These are phyloP conservation scores for Globisporangium yorkense DNA, from an alignment of 352 stramenopile genomes.

Conservation along the genomic window DNA sequence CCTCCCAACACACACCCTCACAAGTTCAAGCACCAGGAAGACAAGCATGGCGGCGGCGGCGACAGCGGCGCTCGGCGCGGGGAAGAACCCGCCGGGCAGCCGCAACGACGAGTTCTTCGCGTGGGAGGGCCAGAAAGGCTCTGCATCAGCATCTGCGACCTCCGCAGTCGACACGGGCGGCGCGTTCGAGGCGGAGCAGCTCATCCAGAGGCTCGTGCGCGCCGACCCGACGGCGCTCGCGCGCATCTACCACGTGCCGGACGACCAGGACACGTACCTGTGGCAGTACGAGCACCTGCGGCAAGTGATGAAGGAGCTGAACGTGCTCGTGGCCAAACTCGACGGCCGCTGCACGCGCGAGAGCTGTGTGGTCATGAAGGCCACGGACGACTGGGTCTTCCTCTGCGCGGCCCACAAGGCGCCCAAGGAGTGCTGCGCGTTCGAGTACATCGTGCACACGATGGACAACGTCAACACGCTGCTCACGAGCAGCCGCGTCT, in stretches of 20 bases:
- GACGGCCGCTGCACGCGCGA: constrained; percentile 65
- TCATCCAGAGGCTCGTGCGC: constrained; percentile 70
- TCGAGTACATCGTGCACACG: constrained; percentile 84
- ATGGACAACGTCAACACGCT: constrained; percentile 86
- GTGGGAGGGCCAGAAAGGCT: constrained; percentile 34
- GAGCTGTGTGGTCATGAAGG: constrained; percentile 75
- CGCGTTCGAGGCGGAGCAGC: constrained; percentile 71
- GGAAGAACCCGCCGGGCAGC: constrained; percentile 70
- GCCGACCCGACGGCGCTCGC: constrained; percentile 45
- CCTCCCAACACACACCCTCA: too few species aligned
- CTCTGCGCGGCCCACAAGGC: constrained; percentile 79
- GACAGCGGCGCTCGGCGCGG: constrained; percentile 36
- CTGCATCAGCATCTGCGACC: neutral
- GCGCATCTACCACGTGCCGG: constrained; percentile 66
- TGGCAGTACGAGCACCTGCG: constrained; percentile 85
- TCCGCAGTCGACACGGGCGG: constrained; percentile 27
- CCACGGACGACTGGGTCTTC: constrained; percentile 84
- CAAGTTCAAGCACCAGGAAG: too few species aligned
- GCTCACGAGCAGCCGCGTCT: constrained; percentile 76
- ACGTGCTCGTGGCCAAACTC: constrained; percentile 61
- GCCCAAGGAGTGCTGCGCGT: constrained; percentile 77
- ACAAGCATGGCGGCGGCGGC: constrained; percentile 1
- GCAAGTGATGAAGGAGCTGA: constrained; percentile 82
- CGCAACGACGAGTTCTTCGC: constrained; percentile 79
- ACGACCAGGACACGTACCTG: constrained; percentile 78